phyloP scores from a whole-genome alignment of 371 early-diverging fungal genomes.

The Mortierella sp. region DNA sequence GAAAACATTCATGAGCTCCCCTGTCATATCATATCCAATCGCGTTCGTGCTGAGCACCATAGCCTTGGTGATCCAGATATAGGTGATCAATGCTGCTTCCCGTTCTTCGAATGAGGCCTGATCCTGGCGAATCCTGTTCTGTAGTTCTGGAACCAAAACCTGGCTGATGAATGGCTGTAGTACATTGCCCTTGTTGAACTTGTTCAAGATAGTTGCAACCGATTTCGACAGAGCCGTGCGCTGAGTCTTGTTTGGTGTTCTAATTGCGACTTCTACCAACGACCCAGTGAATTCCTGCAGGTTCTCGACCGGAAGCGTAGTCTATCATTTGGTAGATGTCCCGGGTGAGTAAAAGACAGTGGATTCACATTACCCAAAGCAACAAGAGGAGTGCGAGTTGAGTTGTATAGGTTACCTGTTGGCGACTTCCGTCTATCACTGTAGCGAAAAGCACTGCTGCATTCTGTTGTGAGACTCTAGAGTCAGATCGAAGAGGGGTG shows the following conservation, averaged over 20 bases:
- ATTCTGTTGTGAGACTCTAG: constrained; percentile 58
- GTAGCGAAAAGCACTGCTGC: constrained; percentile 63
- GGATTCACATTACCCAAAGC: too few relatives aligned
- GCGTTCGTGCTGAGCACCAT: constrained; percentile 65
- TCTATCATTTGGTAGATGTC: constrained; percentile 21
- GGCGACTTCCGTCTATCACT: constrained; percentile 63
- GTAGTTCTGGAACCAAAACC: constrained; percentile 40
- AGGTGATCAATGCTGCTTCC: constrained; percentile 43
- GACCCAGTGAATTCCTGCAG: constrained; percentile 59
- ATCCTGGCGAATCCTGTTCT: constrained; percentile 30
- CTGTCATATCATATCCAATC: constrained; percentile 65
- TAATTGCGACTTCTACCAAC: constrained; percentile 60
- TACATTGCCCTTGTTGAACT: constrained; percentile 64
- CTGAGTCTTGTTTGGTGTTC: constrained; percentile 54
- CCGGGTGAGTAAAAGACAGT: too few relatives aligned
- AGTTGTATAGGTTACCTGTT: constrained; percentile 56
- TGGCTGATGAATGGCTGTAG: constrained; percentile 32
- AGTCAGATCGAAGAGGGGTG: constrained; percentile 34
- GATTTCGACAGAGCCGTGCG: constrained; percentile 59
- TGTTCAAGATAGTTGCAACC: constrained; percentile 70
- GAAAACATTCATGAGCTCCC: constrained; percentile 69
- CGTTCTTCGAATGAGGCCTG: constrained; percentile 23
- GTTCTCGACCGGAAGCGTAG: constrained; percentile 61
- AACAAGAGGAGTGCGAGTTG: too few relatives aligned
- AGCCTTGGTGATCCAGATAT: constrained; percentile 71